Conservation (phyloP, 1,284 basidiomycete genomes). For the Ganoderma lingzhi region DNA sequence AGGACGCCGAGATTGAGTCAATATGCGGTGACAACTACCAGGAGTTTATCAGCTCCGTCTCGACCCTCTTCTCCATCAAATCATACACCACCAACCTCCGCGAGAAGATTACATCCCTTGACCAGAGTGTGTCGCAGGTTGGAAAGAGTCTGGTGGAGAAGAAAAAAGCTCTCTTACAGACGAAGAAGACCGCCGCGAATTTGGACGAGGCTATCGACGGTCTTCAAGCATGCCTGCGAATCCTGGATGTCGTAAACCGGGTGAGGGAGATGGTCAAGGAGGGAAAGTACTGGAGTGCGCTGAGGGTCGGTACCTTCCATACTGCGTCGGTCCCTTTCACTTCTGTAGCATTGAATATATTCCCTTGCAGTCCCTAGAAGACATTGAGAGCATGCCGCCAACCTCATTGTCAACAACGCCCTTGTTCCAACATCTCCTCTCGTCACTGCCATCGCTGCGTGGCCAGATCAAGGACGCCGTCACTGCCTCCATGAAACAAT, state of each 20-base stretch:
- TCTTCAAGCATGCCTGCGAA: constrained; percentile 89
- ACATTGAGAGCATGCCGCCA: constrained; percentile 91
- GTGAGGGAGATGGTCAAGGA: constrained; percentile 93
- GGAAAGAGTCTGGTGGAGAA: constrained; percentile 90
- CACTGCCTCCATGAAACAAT: constrained; percentile 95
- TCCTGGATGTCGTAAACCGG: constrained; percentile 94
- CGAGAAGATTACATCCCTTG: constrained; percentile 78
- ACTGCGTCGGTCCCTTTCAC: constrained; percentile 34
- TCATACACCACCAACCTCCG: constrained; percentile 86
- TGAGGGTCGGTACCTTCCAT: constrained; percentile 76
- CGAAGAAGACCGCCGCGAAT: constrained; percentile 91
- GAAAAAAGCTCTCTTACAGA: constrained; percentile 89
- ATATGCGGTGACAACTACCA: constrained; percentile 98
- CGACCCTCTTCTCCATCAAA: constrained; percentile 94
- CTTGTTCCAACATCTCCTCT: constrained; percentile 91
- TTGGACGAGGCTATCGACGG: constrained; percentile 97
- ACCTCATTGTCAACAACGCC: constrained; percentile 93
- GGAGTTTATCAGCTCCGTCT: constrained; percentile 97
- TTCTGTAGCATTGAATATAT: constrained; percentile 37
- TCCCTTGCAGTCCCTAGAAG: constrained; percentile 84
- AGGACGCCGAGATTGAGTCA: constrained; percentile 95
- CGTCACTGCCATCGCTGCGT: constrained; percentile 91
- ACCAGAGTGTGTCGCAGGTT: constrained; percentile 77
- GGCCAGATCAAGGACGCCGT: constrained; percentile 93
- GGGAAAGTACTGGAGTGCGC: constrained; percentile 95